Conservation (phyloP, 1,284 basidiomycete genomes). For the Tilletiopsis washingtonensis region DNA sequence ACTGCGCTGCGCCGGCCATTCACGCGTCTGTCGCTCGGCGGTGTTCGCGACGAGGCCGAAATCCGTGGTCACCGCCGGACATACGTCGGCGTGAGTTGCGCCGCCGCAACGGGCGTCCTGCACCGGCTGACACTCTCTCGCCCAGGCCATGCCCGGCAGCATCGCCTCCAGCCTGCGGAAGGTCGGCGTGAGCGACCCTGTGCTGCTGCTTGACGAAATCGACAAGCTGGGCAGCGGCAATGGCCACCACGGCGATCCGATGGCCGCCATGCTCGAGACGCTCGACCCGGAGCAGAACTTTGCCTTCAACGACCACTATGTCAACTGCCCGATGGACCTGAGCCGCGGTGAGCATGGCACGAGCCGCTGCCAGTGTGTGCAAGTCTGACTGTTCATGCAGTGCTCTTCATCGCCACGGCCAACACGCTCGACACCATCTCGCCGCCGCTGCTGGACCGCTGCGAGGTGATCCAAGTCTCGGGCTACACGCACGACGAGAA, state of each 20-base stretch:
- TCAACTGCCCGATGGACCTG: conserved; percentile 44
- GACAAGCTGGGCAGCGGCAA: conserved; percentile 49
- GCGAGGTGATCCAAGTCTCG: conserved; percentile 49
- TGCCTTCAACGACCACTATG: conserved; percentile 50
- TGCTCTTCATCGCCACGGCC: conserved; percentile 51
- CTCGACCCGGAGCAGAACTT: conserved; percentile 50
- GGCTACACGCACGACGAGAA: conserved; percentile 51
- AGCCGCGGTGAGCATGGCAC: too few relatives aligned
- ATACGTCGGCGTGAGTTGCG: conserved; percentile 40
- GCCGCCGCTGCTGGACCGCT: conserved; percentile 49
- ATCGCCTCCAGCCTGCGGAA: conserved; percentile 50
- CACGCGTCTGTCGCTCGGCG: conserved; percentile 46
- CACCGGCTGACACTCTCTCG: too few relatives aligned
- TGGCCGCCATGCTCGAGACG: conserved; percentile 50
- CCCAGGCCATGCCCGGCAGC: conserved; percentile 64
- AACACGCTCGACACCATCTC: conserved; percentile 50
- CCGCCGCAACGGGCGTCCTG: too few relatives aligned
- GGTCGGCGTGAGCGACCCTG: conserved; percentile 49
- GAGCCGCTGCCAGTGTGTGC: background rate
- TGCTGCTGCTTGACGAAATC: conserved; percentile 50
- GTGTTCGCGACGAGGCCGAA: conserved; percentile 51
- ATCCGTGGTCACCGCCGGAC: conserved; percentile 48
- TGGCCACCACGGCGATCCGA: conserved; percentile 49
- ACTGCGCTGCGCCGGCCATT: conserved; percentile 68
- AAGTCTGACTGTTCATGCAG: too few relatives aligned